Evolutionary conservation across 331 rosid genomes (phyloP).

Genomic region (Phaseolus coccineus): DNA sequence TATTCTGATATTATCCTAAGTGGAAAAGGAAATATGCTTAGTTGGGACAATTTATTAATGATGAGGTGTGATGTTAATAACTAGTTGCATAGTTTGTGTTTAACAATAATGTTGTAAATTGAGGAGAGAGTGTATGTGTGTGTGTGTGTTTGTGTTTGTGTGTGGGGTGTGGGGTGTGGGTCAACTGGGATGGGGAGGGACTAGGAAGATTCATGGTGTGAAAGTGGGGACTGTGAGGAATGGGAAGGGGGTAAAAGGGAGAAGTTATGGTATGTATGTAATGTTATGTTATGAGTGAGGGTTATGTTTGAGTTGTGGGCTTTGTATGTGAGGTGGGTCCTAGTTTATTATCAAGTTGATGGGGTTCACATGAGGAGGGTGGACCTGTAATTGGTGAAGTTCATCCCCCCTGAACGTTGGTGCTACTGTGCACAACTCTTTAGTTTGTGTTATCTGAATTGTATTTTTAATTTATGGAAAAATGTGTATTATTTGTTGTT

Average conservation of each 20-base stretch:
- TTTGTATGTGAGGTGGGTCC: constrained; percentile 71
- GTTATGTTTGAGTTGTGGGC: constrained; percentile 68
- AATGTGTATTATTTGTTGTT: constrained; percentile 46
- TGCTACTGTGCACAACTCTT: constrained; percentile 42
- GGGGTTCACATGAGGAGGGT: constrained; percentile 85
- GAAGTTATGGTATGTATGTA: not conserved
- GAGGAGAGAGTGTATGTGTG: not conserved
- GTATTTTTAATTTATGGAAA: not conserved
- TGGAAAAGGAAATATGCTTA: constrained; percentile 39
- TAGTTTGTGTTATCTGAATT: not conserved
- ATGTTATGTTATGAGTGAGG: constrained; percentile 5
- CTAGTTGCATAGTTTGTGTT: constrained; percentile 39
- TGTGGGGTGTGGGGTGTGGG: constrained; percentile 64
- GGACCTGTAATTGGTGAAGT: constrained; percentile 70
- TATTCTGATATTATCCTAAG: constrained; percentile 29
- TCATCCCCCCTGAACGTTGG: constrained; percentile 94
- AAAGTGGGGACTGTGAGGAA: constrained; percentile 39
- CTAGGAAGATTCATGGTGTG: constrained; percentile 76
- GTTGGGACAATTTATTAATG: constrained; percentile 36
- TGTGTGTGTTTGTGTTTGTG: no score
- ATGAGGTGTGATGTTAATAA: constrained; percentile 40
- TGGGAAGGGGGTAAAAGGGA: constrained; percentile 35
- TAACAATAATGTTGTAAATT: not conserved
- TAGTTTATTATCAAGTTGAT: constrained; percentile 64
- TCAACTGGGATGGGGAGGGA: constrained; percentile 63